A percentile compares a stretch with the other conserved stretches of the same genome.
These are phyloP conservation scores for Taphrina confusa DNA, from an alignment of 1,139 yeast species.

Conservation along the genomic window DNA sequence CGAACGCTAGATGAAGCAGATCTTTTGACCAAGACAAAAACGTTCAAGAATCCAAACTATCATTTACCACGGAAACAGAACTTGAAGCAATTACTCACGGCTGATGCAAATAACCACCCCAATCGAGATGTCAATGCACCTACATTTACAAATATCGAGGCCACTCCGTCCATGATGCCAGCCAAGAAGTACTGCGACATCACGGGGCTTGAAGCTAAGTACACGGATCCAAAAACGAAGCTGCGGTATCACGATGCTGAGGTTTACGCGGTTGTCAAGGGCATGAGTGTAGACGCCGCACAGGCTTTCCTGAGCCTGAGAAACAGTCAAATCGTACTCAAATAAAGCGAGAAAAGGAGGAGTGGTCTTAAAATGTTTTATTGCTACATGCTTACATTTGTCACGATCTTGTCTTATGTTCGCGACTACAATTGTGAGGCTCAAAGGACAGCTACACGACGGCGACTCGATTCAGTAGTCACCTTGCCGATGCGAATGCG, in stretches of 20 bases:
- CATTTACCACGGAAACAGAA: constrained; percentile 62
- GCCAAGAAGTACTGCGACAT: constrained; percentile 86
- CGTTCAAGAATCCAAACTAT: constrained; percentile 39
- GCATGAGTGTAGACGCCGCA: constrained; percentile 87
- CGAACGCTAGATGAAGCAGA: constrained; percentile 33
- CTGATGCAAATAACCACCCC: constrained; percentile 52
- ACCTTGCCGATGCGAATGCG: constrained; percentile 8
- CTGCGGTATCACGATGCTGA: constrained; percentile 81
- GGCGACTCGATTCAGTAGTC: neutral
- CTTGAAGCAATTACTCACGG: constrained; percentile 69
- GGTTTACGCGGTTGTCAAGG: constrained; percentile 74
- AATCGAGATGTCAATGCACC: constrained; percentile 39
- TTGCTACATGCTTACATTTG: no score
- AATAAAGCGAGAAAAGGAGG: no score
- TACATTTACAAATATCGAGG: constrained; percentile 63
- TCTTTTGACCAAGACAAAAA: constrained; percentile 33
- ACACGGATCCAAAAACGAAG: constrained; percentile 74
- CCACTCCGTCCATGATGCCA: constrained; percentile 88
- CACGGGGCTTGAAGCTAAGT: constrained; percentile 80
- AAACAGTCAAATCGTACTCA: constrained; percentile 82
- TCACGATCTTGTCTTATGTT: no score
- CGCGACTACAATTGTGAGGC: no score
- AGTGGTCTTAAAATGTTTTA: no score
- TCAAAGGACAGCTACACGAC: neutral
- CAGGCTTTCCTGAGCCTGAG: constrained; percentile 87